Evolutionary conservation across 306 rosid species (phyloP), one percentile per base, ranked within the genome.

Genomic region (Castanea mollissima): DNA sequence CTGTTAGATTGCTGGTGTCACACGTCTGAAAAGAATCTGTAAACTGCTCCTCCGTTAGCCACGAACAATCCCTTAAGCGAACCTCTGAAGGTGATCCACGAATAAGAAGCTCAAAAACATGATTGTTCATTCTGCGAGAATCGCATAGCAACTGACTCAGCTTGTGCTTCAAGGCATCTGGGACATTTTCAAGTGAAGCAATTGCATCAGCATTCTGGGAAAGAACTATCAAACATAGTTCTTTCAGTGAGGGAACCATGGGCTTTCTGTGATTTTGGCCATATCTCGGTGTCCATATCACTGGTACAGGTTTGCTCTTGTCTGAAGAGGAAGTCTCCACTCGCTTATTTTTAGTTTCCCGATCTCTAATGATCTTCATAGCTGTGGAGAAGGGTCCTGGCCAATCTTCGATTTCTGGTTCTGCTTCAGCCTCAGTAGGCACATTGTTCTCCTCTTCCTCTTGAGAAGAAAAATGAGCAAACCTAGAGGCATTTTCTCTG

Each of bases 1-100:
- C 98, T 84, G n/a, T 72, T 82, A 93, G 83, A 56, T 82, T 83
- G 63, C 76, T 59, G 57, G 91, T 68, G 84, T 89, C 88, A 34
- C 90, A 87, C 10, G 8, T 59, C 76, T 84, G 77, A 68, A 93
- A 90, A 74, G 80, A 84, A 25, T 76, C 49, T 13, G 80, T 57
- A 41, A 93, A 90, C 69, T 90, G 85, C 56, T 93, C 94, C 78
- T 86, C 99, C 4, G 93, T 75, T 80, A 92, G 76, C 99, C 99
- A 88, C 2, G 99, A 95, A 78, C 97, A 92, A 78, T 95, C 97
- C 75, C 44, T 49, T 19, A 95, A 7, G 23, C 97, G 82, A 74
- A 95, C 84, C 83, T 90, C 94, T 0, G 88, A 88, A 4, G 99
- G 99, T 29, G 92, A 81, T 25, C 89, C 97, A 51, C 46, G 71